Evolutionary conservation across 768 basidiomycete species (phyloP).

Genomic region (Russula dissimulans): DNA sequence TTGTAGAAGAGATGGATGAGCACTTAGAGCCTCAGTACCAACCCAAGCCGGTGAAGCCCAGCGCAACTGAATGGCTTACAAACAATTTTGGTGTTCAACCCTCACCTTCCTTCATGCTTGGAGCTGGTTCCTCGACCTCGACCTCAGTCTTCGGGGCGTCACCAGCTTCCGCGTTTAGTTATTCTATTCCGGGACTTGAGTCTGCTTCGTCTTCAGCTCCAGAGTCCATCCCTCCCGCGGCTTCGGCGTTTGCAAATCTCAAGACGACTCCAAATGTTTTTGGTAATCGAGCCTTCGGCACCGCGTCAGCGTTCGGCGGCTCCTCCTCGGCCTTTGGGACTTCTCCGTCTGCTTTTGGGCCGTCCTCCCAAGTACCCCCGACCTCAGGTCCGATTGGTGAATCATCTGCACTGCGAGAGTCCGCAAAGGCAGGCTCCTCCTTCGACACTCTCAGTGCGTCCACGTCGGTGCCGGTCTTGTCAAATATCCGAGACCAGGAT

Average conservation of each 20-base stretch:
- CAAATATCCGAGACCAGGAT: background rate
- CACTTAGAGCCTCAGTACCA: slow-evolving; percentile 16
- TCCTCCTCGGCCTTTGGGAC: slow-evolving; percentile 19
- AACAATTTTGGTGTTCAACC: slow-evolving; percentile 27
- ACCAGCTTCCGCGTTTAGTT: slow-evolving; percentile 11
- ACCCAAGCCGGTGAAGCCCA: slow-evolving; percentile 20
- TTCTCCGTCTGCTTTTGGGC: slow-evolving; percentile 4
- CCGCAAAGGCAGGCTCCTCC: background rate
- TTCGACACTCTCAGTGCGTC: slow-evolving; percentile 9
- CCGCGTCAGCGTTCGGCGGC: slow-evolving; percentile 16
- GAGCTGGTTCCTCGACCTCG: slow-evolving; percentile 14
- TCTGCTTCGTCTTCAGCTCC: slow-evolving; percentile 6
- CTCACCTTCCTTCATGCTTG: slow-evolving; percentile 17
- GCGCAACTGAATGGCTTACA: slow-evolving; percentile 28
- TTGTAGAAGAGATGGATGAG: slow-evolving; percentile 3
- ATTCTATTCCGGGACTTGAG: slow-evolving; percentile 14
- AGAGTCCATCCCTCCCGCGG: background rate
- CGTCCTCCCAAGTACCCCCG: background rate
- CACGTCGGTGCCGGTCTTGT: background rate
- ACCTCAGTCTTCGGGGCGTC: slow-evolving; percentile 21
- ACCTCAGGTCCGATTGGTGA: background rate
- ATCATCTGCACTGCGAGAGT: background rate
- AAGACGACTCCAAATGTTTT: slow-evolving; percentile 30
- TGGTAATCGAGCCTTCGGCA: slow-evolving; percentile 20
- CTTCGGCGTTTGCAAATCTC: slow-evolving; percentile 29